Conservation (phyloP, 768 basidiomycete genomes). For the Boletus rubescentipes region DNA sequence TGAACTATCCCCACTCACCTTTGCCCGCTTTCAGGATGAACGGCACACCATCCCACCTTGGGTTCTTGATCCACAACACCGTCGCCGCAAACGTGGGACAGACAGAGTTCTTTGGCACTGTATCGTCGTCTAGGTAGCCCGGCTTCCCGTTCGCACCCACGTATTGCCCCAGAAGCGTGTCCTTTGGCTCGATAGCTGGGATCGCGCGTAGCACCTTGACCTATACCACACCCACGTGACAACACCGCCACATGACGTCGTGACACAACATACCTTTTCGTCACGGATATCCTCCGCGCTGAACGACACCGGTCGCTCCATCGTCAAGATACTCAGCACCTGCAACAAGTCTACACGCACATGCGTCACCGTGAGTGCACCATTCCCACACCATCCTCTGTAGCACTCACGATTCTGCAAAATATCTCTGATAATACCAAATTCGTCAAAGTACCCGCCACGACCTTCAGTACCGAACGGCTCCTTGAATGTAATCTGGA, state of each 20-base stretch:
- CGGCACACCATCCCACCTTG: conserved; percentile 97
- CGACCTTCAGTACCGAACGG: conserved; percentile 99
- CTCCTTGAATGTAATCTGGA: conserved; percentile 99
- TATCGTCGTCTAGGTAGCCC: conserved; percentile 98
- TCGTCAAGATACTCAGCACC: conserved; percentile 91
- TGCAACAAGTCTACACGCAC: conserved; percentile 77
- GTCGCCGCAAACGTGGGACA: conserved; percentile 95
- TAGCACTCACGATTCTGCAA: conserved; percentile 89
- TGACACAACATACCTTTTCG: conserved; percentile 72
- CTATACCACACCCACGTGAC: conserved; percentile 39
- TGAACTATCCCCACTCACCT: conserved; percentile 49
- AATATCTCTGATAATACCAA: conserved; percentile 97
- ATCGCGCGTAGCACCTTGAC: conserved; percentile 96
- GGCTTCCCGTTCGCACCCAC: conserved; percentile 86
- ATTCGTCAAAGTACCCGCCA: conserved; percentile 99
- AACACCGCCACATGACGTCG: conserved; percentile 1
- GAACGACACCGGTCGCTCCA: conserved; percentile 99
- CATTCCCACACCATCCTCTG: conserved; percentile 5
- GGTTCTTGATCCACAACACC: conserved; percentile 90
- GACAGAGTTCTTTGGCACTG: conserved; percentile 86
- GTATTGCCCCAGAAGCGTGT: conserved; percentile 94
- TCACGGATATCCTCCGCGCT: conserved; percentile 96
- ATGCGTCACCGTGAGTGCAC: conserved; percentile 15
- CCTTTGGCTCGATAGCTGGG: conserved; percentile 70
- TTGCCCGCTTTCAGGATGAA: conserved; percentile 99